Base-by-base conservation (phyloP, 2,329 filamentous ascomycete species). In the Mycogone perniciosa region DNA sequence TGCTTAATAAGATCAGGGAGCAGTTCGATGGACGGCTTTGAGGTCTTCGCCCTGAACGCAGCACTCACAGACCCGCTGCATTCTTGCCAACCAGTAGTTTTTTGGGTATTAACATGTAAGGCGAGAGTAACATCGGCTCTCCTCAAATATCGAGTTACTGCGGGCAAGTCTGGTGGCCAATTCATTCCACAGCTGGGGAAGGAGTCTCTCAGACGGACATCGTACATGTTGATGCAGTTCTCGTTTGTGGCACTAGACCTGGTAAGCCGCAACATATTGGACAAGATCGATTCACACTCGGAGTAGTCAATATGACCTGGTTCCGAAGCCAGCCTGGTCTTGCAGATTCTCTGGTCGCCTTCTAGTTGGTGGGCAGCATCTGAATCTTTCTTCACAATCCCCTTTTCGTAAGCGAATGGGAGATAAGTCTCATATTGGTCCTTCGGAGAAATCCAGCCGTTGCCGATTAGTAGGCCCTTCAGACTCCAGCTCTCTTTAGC, bases 201-300 rank as follows among this genome's bases (percentile, higher is more conserved):
- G 6, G 73, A 73, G 68, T 99, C 93, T 56, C 76, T 84, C 43
- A 96, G 77, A 43, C 92, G 88, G 48, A 97, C 80, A 67, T 99
- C 93, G 68, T 99, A 99, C 89, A 97, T 96, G 72, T 99, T 99
- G 66, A 84, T 68, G 68, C 95, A 99, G 44, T 77, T 70, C 44
- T 78, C 70, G 39, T 79, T 67, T 45, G 76, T 75, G 50, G 78
- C 68, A 20, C 75, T 73, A 8, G 64, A 73, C 47, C 79, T 76
- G 2, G 88, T 91, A 44, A 83, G 67, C 31, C 76, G 71, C 4
- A 97, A 77, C 46, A 97, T 81, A 7, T 82, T 73, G 50, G 84
- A 77, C 58, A 99, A 76, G 44, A 99, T 84, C 4, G 69, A 64
- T 66, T 99, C 93, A 69, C 95, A 99, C 7, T 76, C 71, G 1